Conservation (phyloP, 2,329 filamentous ascomycete species). For the Rhytidhysteron rufulum region DNA sequence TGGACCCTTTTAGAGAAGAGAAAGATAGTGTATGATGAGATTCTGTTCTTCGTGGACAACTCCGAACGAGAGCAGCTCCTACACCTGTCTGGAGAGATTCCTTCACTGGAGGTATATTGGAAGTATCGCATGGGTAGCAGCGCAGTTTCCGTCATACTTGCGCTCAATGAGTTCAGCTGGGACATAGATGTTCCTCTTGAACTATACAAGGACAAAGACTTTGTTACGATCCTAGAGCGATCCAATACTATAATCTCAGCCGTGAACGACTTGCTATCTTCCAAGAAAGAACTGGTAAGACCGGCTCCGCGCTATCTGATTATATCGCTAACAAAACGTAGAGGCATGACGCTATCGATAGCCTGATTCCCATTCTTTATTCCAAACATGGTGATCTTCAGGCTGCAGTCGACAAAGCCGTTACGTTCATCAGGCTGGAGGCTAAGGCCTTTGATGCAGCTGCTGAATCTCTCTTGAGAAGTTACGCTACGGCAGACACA, state of each 20-base stretch:
- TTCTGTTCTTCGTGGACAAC: conserved; percentile 6
- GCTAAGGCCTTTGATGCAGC: conserved; percentile 6
- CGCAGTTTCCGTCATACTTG: conserved; percentile 9
- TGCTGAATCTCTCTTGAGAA: conserved; percentile 1
- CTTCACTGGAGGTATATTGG: conserved; percentile 11
- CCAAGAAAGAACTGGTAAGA: conserved; percentile 8
- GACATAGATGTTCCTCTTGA: conserved; percentile 6
- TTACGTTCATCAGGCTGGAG: conserved; percentile 5
- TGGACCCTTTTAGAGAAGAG: too few relatives aligned
- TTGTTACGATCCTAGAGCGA: conserved; percentile 3
- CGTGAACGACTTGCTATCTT: conserved; percentile 7
- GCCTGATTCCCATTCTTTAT: conserved; percentile 8
- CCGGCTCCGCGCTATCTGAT: neutral
- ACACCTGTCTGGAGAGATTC: conserved; percentile 4
- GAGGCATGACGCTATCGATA: conserved; percentile 7
- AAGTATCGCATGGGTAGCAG: conserved; percentile 10
- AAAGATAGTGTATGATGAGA: conserved; percentile 5
- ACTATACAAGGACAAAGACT: conserved; percentile 6
- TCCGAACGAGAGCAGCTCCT: conserved; percentile 9
- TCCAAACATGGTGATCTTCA: conserved; percentile 5
- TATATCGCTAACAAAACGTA: neutral
- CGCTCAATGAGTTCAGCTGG: conserved; percentile 10
- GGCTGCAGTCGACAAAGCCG: conserved; percentile 6
- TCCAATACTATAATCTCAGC: conserved; percentile 10
- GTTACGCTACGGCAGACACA: neutral